Percentiles rank a stretch among this genome's conserved stretches.
These are phyloP conservation scores for Pseudozyma tsukubaensis DNA, from an alignment of 1,284 basidiomycete genomes.

Conservation along the genomic window DNA sequence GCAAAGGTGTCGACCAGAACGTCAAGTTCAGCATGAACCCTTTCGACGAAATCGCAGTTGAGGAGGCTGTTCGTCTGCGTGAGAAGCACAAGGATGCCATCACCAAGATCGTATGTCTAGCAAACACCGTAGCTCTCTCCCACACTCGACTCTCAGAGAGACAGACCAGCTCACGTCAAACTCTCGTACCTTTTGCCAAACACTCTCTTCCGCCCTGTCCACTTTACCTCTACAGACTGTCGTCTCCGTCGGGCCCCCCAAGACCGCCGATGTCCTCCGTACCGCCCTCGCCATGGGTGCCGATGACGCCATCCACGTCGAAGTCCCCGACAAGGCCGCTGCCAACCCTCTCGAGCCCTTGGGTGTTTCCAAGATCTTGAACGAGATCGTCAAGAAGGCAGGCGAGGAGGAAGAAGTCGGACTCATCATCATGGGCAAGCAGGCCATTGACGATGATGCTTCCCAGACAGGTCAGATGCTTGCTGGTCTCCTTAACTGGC, in stretches of 20 bases:
- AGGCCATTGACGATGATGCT: constrained; percentile 96
- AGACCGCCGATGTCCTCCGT: constrained; percentile 88
- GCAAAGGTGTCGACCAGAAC: constrained; percentile 68
- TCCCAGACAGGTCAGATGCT: constrained; percentile 99
- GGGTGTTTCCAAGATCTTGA: constrained; percentile 85
- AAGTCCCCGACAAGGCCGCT: constrained; percentile 75
- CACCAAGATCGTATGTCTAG: constrained; percentile 61
- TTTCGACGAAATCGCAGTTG: constrained; percentile 77
- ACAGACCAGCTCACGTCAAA: too few relatives aligned
- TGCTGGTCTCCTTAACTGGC: constrained; percentile 90
- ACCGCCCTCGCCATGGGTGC: constrained; percentile 98
- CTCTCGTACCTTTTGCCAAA: not conserved
- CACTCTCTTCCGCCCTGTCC: not conserved
- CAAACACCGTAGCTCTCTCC: too few relatives aligned
- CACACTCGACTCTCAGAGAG: not conserved
- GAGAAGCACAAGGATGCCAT: constrained; percentile 77
- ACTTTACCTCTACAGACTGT: constrained; percentile 71
- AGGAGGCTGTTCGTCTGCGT: constrained; percentile 93
- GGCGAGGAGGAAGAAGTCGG: constrained; percentile 76
- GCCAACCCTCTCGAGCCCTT: constrained; percentile 81
- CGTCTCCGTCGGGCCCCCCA: constrained; percentile 90
- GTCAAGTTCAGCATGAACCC: constrained; percentile 71
- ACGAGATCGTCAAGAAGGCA: constrained; percentile 80
- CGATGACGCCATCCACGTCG: constrained; percentile 90
- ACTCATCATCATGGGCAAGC: constrained; percentile 96